Conservation (phyloP, 306 rosid genomes). For the Rosa chinensis region DNA sequence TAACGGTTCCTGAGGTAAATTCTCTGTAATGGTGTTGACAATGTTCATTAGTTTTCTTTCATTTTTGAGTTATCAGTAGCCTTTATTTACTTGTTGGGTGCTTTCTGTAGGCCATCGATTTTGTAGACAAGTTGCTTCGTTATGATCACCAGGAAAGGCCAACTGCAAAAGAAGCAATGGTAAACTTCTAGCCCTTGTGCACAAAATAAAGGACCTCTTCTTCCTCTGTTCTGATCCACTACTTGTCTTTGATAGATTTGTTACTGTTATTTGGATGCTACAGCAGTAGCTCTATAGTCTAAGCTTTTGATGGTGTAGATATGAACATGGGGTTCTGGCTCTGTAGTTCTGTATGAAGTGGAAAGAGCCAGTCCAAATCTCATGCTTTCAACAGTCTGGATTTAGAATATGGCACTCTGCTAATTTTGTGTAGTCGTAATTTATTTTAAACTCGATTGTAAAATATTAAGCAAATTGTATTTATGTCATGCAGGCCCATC, state of each 20-base stretch:
- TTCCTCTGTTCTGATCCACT: background rate
- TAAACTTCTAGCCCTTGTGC: slow-evolving; percentile 22
- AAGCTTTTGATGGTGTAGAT: background rate
- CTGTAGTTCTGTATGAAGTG: background rate
- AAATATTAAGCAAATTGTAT: slow-evolving; percentile 3
- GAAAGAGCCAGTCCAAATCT: background rate
- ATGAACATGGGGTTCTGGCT: background rate
- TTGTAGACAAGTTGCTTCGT: slow-evolving; percentile 74
- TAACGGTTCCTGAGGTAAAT: slow-evolving; percentile 83
- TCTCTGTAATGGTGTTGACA: slow-evolving; percentile 5
- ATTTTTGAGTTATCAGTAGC: slow-evolving; percentile 4
- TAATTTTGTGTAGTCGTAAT: background rate
- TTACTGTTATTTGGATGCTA: background rate
- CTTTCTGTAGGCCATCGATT: slow-evolving; percentile 69
- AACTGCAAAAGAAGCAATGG: slow-evolving; percentile 97
- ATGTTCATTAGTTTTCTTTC: background rate
- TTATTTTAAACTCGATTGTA: background rate
- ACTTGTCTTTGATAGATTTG: background rate
- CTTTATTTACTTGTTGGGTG: slow-evolving; percentile 12
- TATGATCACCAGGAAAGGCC: slow-evolving; percentile 97
- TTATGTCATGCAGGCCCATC: slow-evolving; percentile 71
- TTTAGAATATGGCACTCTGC: background rate
- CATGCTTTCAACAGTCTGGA: background rate
- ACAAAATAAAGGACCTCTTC: background rate
- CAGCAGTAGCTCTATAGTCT: background rate